A percentile compares a stretch with the other conserved stretches of the same genome.
phyloP scores from a whole-genome alignment of 768 basidiomycete species.

The Cystofilobasidium ferigula region DNA sequence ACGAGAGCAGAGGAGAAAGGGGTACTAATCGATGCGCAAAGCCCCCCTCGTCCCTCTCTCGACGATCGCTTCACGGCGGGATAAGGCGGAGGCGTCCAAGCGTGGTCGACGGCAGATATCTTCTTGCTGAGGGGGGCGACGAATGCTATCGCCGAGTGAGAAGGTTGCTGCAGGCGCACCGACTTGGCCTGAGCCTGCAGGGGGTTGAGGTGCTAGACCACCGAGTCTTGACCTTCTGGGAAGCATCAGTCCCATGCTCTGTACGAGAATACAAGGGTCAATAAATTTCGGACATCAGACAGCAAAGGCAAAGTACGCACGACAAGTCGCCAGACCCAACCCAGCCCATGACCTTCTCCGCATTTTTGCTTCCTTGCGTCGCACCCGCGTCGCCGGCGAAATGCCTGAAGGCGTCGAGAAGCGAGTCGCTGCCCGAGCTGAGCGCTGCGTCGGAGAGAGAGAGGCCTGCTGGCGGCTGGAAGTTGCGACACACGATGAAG shows the following conservation, averaged over 20 bases:
- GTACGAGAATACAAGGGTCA: background rate
- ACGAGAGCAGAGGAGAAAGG: no score
- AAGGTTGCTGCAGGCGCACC: no score
- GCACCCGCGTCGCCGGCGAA: background rate
- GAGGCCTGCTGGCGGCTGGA: background rate
- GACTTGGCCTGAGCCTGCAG: no score
- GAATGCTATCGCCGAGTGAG: no score
- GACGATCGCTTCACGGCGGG: no score
- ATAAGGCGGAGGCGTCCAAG: no score
- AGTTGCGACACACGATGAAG: conserved; percentile 22
- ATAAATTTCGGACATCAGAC: background rate
- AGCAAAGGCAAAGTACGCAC: background rate
- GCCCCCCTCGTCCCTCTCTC: no score
- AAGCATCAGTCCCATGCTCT: conserved; percentile 22
- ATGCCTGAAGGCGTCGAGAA: conserved; percentile 16
- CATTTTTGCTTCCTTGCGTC: background rate
- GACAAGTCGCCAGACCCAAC: conserved; percentile 17
- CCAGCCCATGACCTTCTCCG: conserved; percentile 18
- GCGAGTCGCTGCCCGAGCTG: conserved; percentile 5
- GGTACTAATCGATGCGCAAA: no score
- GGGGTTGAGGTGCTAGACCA: no score
- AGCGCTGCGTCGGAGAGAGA: background rate
- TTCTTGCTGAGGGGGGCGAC: no score
- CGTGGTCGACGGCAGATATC: no score
- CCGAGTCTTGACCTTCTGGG: no score